phyloP scores from a whole-genome alignment of 495 filamentous ascomycete genomes.

The Extremus antarcticus region DNA sequence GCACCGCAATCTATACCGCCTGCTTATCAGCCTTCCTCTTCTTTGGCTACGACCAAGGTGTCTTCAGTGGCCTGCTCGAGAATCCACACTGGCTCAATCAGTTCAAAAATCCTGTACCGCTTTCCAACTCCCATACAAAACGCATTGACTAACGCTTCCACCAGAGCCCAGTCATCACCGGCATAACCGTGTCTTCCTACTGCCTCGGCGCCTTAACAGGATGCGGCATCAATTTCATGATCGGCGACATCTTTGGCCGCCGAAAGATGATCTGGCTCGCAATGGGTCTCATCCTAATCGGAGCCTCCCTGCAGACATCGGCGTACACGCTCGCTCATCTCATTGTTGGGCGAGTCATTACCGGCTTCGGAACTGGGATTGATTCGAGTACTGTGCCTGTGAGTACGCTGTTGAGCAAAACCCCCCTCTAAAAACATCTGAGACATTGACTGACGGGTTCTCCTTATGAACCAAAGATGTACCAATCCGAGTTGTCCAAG shows the following conservation, averaged over 20 bases:
- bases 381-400: background rate
- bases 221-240: conserved; percentile 40
- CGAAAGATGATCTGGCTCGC: conserved; percentile 33
- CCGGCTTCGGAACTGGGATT: conserved; percentile 19
- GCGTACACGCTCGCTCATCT: conserved; percentile 9
- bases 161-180: background rate
- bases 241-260: conserved; percentile 44
- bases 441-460: no score
- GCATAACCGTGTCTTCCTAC: conserved; percentile 27
- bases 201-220: conserved; percentile 47
- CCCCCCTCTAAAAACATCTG: no score
- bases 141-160: no score
- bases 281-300: conserved; percentile 17
- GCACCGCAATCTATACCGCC: no score
- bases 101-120: background rate
- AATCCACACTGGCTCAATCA: background rate
- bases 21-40: background rate
- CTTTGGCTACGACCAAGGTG: background rate
- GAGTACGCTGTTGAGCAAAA: conserved; percentile 38
- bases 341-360: conserved; percentile 15
- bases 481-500: conserved; percentile 41
- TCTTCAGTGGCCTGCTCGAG: conserved; percentile 17
- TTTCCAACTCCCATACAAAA: background rate
- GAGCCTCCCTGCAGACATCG: conserved; percentile 15
- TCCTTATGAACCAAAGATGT: no score